Conservation (phyloP, 345 rosid species). For the Psidium guajava region DNA sequence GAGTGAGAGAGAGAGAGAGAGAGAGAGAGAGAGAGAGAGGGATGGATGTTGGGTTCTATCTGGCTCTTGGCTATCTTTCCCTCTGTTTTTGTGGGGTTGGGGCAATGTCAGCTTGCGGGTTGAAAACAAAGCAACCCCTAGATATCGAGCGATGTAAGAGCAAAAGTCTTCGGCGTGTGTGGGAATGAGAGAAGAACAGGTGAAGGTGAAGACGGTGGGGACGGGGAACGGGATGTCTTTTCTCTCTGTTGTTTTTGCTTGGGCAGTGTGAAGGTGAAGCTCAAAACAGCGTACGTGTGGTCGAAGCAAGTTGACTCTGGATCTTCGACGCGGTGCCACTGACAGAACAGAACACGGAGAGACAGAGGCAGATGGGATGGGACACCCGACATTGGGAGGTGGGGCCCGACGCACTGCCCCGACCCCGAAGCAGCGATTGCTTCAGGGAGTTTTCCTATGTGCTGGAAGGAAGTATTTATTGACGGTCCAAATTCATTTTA, state of each 20-base stretch:
- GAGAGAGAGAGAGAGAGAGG: background rate
- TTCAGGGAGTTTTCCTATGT: background rate
- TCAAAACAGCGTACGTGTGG: background rate
- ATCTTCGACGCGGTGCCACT: background rate
- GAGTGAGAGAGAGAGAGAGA: background rate
- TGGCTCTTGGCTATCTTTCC: background rate
- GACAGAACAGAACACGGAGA: too few species aligned
- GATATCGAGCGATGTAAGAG: background rate
- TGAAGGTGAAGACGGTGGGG: background rate
- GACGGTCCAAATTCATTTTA: background rate
- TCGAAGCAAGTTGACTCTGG: background rate
- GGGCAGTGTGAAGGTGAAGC: background rate
- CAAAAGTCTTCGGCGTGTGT: background rate
- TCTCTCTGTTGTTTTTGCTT: background rate
- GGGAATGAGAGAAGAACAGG: background rate
- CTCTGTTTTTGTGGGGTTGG: background rate
- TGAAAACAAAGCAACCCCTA: background rate
- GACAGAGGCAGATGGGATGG: background rate
- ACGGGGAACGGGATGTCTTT: background rate
- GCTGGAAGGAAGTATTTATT: background rate
- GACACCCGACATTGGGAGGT: too few species aligned
- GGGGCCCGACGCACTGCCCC: too few species aligned
- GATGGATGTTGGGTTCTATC: background rate
- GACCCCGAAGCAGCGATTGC: too few species aligned
- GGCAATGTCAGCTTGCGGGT: background rate